Evolutionary conservation across 768 basidiomycete species (phyloP).

Genomic region (Fomitopsis serialis): DNA sequence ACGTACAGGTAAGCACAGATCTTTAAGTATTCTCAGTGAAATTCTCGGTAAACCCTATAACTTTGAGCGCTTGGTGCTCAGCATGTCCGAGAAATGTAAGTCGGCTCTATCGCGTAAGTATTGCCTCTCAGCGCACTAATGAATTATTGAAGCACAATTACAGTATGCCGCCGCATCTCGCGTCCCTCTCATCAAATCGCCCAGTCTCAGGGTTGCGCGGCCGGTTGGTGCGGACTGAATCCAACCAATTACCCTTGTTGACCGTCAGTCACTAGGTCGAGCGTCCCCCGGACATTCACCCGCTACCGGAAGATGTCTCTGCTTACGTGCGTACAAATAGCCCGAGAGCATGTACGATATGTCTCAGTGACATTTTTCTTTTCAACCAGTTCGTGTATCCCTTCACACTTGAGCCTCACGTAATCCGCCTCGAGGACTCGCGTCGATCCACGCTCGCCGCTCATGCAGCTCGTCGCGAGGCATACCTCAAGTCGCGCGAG

Average conservation of each 20-base stretch:
- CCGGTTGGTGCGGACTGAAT: constrained; percentile 42
- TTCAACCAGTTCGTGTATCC: constrained; percentile 87
- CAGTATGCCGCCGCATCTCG: constrained; percentile 74
- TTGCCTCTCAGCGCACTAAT: not conserved
- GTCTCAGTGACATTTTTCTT: too few species aligned
- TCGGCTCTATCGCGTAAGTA: not conserved
- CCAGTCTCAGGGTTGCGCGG: constrained; percentile 80
- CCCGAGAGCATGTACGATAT: too few species aligned
- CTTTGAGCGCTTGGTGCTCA: too few species aligned
- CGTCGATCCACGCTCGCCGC: constrained; percentile 63
- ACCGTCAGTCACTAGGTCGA: constrained; percentile 49
- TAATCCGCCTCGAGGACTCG: constrained; percentile 69
- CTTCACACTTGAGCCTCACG: constrained; percentile 86
- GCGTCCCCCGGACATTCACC: constrained; percentile 89
- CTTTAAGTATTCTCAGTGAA: too few species aligned
- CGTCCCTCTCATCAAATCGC: constrained; percentile 89
- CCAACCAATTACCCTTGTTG: not conserved
- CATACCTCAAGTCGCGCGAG: constrained; percentile 62
- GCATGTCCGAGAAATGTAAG: constrained; percentile 2
- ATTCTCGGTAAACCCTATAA: too few species aligned
- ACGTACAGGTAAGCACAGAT: too few species aligned
- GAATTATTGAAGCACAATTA: constrained; percentile 13
- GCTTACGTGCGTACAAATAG: constrained; percentile 61
- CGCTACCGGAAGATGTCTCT: constrained; percentile 84
- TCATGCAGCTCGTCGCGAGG: constrained; percentile 61